Conservation (phyloP, 2,329 filamentous ascomycete species). For the Juglanconis juglandina region DNA sequence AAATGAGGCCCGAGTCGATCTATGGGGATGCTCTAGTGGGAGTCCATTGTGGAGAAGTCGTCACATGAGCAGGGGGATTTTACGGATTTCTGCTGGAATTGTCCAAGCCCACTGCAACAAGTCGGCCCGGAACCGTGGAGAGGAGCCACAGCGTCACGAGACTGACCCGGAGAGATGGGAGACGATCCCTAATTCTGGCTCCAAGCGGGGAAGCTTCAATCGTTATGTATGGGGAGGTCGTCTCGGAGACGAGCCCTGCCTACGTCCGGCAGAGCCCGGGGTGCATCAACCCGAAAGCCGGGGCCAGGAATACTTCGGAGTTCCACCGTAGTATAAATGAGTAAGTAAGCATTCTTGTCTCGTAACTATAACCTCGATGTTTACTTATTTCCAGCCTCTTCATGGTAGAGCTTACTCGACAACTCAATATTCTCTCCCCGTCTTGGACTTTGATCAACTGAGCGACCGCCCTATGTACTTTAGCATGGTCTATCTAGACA, state of each 20-base stretch:
- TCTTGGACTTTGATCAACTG: no score
- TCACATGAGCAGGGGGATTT: background rate
- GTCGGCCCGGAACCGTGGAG: background rate
- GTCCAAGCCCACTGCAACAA: background rate
- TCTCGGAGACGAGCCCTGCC: background rate
- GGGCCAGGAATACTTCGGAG: background rate
- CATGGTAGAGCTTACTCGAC: no score
- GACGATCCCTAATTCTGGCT: background rate
- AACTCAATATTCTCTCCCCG: no score
- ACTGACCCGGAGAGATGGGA: background rate
- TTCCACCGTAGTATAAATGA: background rate
- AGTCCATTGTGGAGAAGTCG: background rate
- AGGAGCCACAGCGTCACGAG: background rate
- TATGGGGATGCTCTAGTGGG: background rate
- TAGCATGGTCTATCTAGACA: background rate
- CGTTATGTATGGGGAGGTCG: background rate
- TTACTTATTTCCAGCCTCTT: no score
- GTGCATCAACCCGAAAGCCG: no score
- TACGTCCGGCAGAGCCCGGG: background rate
- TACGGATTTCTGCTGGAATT: background rate
- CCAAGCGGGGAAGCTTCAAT: no score
- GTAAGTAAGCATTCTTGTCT: no score
- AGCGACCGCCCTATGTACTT: no score
- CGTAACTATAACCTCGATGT: no score
- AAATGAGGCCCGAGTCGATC: background rate